phyloP scores from a whole-genome alignment of 2,329 filamentous ascomycete species.

The Fusarium heterosporum region DNA sequence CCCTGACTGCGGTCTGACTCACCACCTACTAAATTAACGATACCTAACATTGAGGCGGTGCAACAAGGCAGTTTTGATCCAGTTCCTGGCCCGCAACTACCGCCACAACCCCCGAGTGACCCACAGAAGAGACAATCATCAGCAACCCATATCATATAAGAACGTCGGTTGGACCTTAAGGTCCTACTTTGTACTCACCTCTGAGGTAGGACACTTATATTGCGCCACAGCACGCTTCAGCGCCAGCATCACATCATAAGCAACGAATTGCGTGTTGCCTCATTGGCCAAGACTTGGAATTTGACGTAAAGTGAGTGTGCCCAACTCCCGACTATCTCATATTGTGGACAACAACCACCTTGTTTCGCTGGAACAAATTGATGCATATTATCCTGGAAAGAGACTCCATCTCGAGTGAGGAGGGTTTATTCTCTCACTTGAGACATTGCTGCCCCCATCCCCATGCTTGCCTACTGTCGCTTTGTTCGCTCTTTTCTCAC shows the following conservation, averaged over 20 bases:
- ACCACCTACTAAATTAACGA: conserved; percentile 1
- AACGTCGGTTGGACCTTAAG: background rate
- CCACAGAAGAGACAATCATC: conserved; percentile 4
- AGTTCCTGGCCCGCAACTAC: conserved; percentile 28
- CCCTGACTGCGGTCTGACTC: conserved; percentile 40
- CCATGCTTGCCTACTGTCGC: conserved; percentile 6
- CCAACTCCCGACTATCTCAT: background rate
- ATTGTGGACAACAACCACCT: background rate
- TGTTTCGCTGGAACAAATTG: conserved; percentile 2
- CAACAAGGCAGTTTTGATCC: conserved; percentile 43
- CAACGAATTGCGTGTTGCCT: background rate
- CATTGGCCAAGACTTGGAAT: background rate
- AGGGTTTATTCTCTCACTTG: conserved; percentile 2
- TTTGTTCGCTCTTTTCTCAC: conserved; percentile 23
- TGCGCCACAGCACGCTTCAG: background rate
- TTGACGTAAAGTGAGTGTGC: conserved; percentile 13
- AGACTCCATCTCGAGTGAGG: conserved; percentile 3
- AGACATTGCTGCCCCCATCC: background rate
- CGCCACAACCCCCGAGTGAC: conserved; percentile 25
- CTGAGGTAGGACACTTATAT: background rate
- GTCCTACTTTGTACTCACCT: background rate
- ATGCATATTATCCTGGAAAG: background rate
- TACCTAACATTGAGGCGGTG: conserved; percentile 41
- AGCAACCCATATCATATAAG: conserved; percentile 15
- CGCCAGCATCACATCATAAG: background rate